These are phyloP conservation scores for Madurella mycetomatis DNA, from an alignment of 2,329 filamentous ascomycete genomes.

Conservation along the genomic window DNA sequence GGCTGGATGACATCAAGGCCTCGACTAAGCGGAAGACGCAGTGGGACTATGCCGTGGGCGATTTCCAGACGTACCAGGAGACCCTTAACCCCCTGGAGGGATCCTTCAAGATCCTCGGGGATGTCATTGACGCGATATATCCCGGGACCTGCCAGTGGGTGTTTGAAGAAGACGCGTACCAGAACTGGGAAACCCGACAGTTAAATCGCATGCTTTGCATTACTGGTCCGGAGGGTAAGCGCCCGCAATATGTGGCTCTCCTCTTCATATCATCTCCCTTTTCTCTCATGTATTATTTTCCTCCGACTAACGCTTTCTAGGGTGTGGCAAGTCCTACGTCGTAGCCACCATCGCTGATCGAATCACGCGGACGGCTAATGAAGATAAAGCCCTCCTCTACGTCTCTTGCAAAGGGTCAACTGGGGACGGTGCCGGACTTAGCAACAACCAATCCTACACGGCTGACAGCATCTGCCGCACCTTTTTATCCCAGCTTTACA, in stretches of 20 bases:
- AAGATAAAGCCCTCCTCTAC: slow-evolving; percentile 14
- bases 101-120: slow-evolving; percentile 2
- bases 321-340: slow-evolving; percentile 20
- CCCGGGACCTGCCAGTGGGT: slow-evolving; percentile 22
- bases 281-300: neutral
- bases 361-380: slow-evolving; percentile 1
- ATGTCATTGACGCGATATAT: slow-evolving; percentile 17
- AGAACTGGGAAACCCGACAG: slow-evolving; percentile 9
- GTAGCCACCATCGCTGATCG: slow-evolving; percentile 17
- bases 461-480: slow-evolving; percentile 21
- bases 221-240: slow-evolving; percentile 18
- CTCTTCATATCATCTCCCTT: neutral
- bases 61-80: slow-evolving; percentile 17
- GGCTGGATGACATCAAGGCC: slow-evolving; percentile 20
- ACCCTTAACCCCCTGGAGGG: slow-evolving; percentile 12
- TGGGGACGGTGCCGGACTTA: neutral
- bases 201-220: slow-evolving; percentile 12
- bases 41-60: slow-evolving; percentile 22
- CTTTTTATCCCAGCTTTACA: slow-evolving; percentile 17
- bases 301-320: slow-evolving; percentile 3
- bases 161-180: slow-evolving; percentile 11
- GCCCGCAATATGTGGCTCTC: neutral
- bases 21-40: slow-evolving; percentile 21
- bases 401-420: slow-evolving; percentile 13
- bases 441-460: slow-evolving; percentile 6